Conservation (phyloP, 1,284 basidiomycete genomes). For the Inonotus obliquus region DNA sequence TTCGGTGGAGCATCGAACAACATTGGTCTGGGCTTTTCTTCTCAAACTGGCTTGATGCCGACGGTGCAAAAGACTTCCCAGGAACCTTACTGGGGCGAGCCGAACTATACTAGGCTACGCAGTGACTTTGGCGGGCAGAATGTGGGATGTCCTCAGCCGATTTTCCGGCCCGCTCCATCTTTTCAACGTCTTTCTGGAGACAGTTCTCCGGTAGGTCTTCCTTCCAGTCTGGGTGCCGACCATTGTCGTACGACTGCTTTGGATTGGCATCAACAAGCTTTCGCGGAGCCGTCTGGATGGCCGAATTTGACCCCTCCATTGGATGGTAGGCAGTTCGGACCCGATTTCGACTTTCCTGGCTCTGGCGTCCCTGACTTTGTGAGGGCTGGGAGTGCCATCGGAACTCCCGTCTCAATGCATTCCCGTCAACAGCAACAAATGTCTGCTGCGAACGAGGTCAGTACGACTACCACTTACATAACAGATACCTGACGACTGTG, state of each 20-base stretch:
- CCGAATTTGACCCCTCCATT: constrained; percentile 8
- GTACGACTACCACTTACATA: not conserved
- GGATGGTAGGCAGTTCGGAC: constrained; percentile 4
- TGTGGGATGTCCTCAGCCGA: not conserved
- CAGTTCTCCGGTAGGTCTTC: constrained; percentile 1
- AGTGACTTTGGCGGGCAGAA: not conserved
- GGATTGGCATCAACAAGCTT: constrained; percentile 9
- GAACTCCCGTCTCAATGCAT: not conserved
- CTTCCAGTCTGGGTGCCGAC: not conserved
- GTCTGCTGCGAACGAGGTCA: constrained; percentile 1
- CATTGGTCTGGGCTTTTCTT: constrained; percentile 4
- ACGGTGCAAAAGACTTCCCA: constrained; percentile 3
- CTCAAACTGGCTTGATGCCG: constrained; percentile 3
- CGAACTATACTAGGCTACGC: not conserved
- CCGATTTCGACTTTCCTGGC: constrained; percentile 13
- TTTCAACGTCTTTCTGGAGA: constrained; percentile 2
- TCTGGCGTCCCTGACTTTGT: not conserved
- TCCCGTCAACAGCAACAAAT: constrained; percentile 5
- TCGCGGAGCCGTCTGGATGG: constrained; percentile 11
- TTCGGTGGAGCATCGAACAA: constrained; percentile 31
- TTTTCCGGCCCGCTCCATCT: not conserved
- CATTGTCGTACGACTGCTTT: not conserved
- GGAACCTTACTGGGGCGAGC: constrained; percentile 10
- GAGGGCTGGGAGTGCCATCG: not conserved
- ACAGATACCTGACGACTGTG: not conserved